Percentiles rank a stretch among this genome's conserved stretches.
phyloP scores from a whole-genome alignment of 257 asterid species.

The Solanum microdontum region DNA sequence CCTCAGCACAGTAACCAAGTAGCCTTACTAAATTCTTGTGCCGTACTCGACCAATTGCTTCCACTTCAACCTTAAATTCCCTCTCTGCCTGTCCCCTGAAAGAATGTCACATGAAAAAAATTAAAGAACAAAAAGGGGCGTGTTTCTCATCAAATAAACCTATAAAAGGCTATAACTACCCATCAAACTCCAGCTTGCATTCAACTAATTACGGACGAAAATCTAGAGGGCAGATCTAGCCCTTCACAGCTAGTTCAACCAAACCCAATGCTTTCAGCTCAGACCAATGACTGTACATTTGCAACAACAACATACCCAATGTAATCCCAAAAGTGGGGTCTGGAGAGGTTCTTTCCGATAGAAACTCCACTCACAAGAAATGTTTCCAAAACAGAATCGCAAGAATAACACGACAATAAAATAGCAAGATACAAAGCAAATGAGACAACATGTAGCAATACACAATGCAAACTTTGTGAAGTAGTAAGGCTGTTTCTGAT shows the following conservation, averaged over 20 bases:
- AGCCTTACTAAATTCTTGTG: conserved; percentile 27
- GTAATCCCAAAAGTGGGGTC: neutral
- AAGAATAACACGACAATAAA: neutral
- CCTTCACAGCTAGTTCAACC: neutral
- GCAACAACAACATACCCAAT: neutral
- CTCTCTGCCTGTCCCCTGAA: conserved; percentile 25
- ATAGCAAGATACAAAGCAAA: neutral
- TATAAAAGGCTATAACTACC: neutral
- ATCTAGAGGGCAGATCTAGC: neutral
- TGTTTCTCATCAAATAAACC: neutral
- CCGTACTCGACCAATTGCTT: conserved; percentile 25
- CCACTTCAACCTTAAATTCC: conserved; percentile 27
- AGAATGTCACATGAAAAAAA: neutral
- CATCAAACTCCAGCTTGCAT: neutral
- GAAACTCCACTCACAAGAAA: neutral
- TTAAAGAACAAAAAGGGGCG: neutral
- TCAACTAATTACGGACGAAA: neutral
- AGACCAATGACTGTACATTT: neutral
- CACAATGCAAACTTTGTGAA: neutral
- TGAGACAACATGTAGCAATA: neutral
- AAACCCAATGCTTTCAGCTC: neutral
- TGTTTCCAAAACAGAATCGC: neutral
- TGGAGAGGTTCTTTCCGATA: neutral
- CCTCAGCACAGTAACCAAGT: conserved; percentile 22
- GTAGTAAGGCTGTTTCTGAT: neutral